Evolutionary conservation across 805 yeast genomes (phyloP).

Genomic region (Cyberlindnera nakhonratchasimensis): DNA sequence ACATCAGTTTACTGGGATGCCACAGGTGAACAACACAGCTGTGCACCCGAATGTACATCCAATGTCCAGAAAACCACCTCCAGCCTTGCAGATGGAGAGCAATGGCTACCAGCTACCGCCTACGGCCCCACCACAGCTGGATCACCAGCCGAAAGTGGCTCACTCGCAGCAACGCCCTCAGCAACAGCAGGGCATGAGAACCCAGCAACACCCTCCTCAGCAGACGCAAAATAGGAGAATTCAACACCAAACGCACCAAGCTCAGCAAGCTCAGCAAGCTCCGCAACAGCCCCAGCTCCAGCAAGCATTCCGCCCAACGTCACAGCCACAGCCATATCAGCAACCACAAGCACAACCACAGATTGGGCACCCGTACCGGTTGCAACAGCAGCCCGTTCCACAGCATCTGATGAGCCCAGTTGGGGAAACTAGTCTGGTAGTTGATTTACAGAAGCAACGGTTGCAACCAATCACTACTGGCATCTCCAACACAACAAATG

Average conservation of each 20-base stretch:
- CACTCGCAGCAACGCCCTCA: slow-evolving; percentile 19
- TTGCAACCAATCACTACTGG: slow-evolving; percentile 15
- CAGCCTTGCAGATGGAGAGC: not conserved
- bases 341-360: no score
- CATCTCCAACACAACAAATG: slow-evolving; percentile 9
- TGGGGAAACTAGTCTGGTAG: not conserved
- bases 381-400: slow-evolving; percentile 19
- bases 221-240: slow-evolving; percentile 9
- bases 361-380: slow-evolving; percentile 18
- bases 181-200: not conserved
- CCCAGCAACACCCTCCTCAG: slow-evolving; percentile 4
- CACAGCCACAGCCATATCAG: slow-evolving; percentile 11
- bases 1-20: not conserved
- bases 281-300: slow-evolving; percentile 9
- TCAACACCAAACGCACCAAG: slow-evolving; percentile 4
- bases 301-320: slow-evolving; percentile 12
- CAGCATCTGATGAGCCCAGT: slow-evolving; percentile 1
- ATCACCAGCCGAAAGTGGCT: slow-evolving; percentile 9
- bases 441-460: slow-evolving; percentile 4
- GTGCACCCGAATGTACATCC: not conserved
- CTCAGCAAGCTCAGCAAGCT: slow-evolving; percentile 18
- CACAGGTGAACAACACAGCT: not conserved
- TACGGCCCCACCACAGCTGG: slow-evolving; percentile 9
- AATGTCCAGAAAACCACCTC: slow-evolving; percentile 5
- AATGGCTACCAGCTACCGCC: slow-evolving; percentile 7